phyloP scores from a whole-genome alignment of 805 yeast genomes.

The Ascoidea rubescens region DNA sequence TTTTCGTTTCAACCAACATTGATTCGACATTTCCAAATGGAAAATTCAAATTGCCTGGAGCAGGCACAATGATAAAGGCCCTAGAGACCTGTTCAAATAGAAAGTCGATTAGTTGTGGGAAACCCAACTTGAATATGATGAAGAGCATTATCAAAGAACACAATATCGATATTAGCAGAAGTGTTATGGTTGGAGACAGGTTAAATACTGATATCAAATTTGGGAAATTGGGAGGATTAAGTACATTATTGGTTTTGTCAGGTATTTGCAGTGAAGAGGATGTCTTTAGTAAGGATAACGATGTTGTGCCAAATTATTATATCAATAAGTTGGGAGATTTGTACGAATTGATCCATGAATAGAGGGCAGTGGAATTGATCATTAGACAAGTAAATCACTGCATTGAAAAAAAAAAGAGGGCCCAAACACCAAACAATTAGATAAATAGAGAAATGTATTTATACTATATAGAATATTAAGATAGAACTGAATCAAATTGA shows the following conservation, averaged over 20 bases:
- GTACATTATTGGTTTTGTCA: slow-evolving; percentile 75
- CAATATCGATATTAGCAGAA: slow-evolving; percentile 18
- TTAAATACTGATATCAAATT: slow-evolving; percentile 90
- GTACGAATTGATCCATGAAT: slow-evolving; percentile 29
- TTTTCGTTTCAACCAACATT: slow-evolving; percentile 84
- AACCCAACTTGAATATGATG: slow-evolving; percentile 84
- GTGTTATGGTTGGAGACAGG: slow-evolving; percentile 93
- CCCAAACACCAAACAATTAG: too few relatives aligned
- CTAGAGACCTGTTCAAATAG: slow-evolving; percentile 68
- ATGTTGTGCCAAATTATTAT: slow-evolving; percentile 46
- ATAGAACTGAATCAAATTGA: background rate
- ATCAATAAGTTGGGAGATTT: slow-evolving; percentile 69
- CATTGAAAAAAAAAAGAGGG: too few relatives aligned
- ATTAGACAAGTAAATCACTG: background rate
- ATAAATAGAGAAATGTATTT: background rate
- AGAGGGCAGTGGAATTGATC: background rate
- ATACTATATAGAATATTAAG: too few relatives aligned
- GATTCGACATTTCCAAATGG: slow-evolving; percentile 91
- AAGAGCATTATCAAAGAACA: slow-evolving; percentile 53
- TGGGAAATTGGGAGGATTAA: slow-evolving; percentile 78
- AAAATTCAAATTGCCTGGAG: slow-evolving; percentile 83
- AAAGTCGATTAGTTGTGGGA: slow-evolving; percentile 82
- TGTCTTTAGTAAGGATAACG: slow-evolving; percentile 26
- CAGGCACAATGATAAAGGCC: slow-evolving; percentile 80
- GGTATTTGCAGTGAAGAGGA: slow-evolving; percentile 77